Base-by-base conservation (phyloP, 2,329 filamentous ascomycete genomes). In the Diaporthe capsici region DNA sequence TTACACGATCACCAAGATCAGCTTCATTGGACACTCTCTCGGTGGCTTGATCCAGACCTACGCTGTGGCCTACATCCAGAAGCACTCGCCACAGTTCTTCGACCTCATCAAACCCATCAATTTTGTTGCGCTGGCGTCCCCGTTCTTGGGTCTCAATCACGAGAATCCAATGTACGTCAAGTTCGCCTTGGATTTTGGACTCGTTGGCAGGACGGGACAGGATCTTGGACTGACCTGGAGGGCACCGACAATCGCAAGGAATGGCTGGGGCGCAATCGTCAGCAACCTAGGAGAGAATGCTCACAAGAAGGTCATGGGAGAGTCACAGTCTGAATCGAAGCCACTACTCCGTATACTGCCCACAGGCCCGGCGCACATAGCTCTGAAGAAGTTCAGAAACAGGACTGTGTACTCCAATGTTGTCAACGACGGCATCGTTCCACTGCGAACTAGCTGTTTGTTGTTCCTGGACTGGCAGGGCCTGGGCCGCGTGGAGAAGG, bases 101-200 rank as follows among this genome's bases (percentile, higher is more conserved):
- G 90, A 96, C 68, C 86, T 92, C 7, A 98, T 98, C 80, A 90
- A 92, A 78, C 96, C 96, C 0, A 88, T 98, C 82, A 98, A 98
- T 82, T 98, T 98, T 81, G 93, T 98, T 78, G 90, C 94, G 39
- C 86, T 98, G 79, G 96, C 96, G 22, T 93, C 96, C 0, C 96
- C 96, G 0, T 95, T 98, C 79, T 86, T 98, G 1, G 96, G 96
- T 0, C 87, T 98, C 51, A 98, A 96, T 84, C 98, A 99, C 82
- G 97, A 99, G 82, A 99, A 99, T 80, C 97, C 97, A 0, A 89
- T 98, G 74, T 99, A 99, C 82, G 94, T 99, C 84, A 98, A 96
- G 81, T 98, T 99, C 83, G 97, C 97, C 0, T 87, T 99, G 4
- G 97, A 99, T 82, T 98, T 98, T 85, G 97, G 97, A 0, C 89